phyloP scores from a whole-genome alignment of 2,329 filamentous ascomycete species.

The Exophiala xenobiotica region DNA sequence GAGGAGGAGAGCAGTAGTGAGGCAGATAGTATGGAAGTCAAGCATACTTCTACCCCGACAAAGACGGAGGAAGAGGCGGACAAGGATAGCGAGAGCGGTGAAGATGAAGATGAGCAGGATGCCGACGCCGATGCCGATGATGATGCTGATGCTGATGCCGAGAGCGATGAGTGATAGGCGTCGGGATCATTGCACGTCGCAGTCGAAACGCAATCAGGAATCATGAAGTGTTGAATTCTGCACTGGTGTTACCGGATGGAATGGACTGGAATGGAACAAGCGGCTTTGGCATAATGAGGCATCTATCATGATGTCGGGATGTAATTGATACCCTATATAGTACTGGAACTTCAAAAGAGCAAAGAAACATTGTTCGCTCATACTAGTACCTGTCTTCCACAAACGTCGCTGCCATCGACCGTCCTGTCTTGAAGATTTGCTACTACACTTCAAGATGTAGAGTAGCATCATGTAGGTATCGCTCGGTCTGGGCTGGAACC shows the following conservation, averaged over 20 bases:
- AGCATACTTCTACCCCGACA: slow-evolving; percentile 3
- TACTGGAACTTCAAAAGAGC: not conserved
- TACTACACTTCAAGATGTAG: too few species aligned
- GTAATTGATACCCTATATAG: slow-evolving; percentile 21
- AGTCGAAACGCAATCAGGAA: too few species aligned
- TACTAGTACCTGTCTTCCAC: not conserved
- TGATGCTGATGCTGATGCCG: slow-evolving; percentile 14
- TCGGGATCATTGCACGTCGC: slow-evolving; percentile 1
- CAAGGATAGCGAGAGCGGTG: slow-evolving; percentile 1
- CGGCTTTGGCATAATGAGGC: not conserved
- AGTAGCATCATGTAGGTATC: too few species aligned
- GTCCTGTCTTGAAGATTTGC: too few species aligned
- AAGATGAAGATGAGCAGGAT: slow-evolving; percentile 5
- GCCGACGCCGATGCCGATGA: slow-evolving; percentile 9
- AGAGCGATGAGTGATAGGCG: slow-evolving; percentile 2
- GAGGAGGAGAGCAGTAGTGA: slow-evolving; percentile 14
- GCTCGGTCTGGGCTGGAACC: too few species aligned
- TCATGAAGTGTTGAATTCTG: not conserved
- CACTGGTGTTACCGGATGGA: too few species aligned
- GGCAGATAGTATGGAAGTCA: not conserved
- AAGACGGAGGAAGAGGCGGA: not conserved
- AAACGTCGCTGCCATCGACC: not conserved
- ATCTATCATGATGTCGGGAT: slow-evolving; percentile 2
- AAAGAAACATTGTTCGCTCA: not conserved
- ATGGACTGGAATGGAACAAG: not conserved